phyloP scores from a whole-genome alignment of 345 rosid species.

The Eucalyptus lansdowneana region DNA sequence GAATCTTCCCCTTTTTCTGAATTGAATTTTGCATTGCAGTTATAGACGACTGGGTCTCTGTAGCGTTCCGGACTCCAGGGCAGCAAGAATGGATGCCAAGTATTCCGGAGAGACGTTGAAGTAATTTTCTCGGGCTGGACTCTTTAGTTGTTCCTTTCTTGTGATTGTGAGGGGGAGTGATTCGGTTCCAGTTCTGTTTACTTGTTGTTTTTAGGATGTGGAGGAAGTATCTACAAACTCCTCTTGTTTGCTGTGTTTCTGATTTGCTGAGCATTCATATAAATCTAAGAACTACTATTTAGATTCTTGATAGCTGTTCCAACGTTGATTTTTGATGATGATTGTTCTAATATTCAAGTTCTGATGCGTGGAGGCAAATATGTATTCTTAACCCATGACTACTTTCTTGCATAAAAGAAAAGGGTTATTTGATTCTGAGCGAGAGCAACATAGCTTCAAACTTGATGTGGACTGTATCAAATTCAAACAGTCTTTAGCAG shows the following conservation, averaged over 20 bases:
- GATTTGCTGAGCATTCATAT: not conserved
- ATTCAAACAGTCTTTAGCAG: not conserved
- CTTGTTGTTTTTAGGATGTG: not conserved
- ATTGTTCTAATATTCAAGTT: not conserved
- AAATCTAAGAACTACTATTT: not conserved
- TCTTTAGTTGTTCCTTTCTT: not conserved
- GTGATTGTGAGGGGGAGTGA: not conserved
- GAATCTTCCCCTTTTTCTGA: not conserved
- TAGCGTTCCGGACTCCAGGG: not conserved
- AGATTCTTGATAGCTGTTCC: not conserved
- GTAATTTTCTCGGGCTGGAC: not conserved
- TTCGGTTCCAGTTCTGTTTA: not conserved
- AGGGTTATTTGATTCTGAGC: not conserved
- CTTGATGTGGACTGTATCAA: not conserved
- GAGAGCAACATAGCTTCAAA: not conserved
- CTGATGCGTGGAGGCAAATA: not conserved
- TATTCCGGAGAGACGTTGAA: not conserved
- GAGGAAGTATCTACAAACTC: not conserved
- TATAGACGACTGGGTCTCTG: not conserved
- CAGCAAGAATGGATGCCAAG: not conserved
- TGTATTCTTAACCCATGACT: not conserved
- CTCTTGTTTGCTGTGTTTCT: not conserved
- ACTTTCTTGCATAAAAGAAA: not conserved
- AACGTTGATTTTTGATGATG: not conserved
- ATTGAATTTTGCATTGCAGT: not conserved